A percentile compares a stretch with the other conserved stretches of the same genome.
These are phyloP conservation scores for Tolypocladium cylindrosporum DNA, from an alignment of 2,329 filamentous ascomycete genomes.

Conservation along the genomic window DNA sequence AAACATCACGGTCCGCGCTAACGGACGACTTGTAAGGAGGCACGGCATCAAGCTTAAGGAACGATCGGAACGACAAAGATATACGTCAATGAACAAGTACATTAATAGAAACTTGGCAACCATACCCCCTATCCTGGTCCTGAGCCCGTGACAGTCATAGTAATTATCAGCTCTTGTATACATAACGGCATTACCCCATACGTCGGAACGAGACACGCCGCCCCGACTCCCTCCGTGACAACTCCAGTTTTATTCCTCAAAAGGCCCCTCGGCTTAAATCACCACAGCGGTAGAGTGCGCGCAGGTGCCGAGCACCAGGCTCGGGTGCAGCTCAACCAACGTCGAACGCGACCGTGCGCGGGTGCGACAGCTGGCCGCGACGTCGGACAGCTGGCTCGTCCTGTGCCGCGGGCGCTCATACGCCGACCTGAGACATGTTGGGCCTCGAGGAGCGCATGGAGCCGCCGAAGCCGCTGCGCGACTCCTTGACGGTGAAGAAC, in stretches of 20 bases:
- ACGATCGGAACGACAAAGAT: neutral
- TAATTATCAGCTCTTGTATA: slow-evolving; percentile 6
- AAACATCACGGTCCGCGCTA: neutral
- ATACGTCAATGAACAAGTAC: neutral
- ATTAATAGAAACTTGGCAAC: neutral
- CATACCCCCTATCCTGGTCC: neutral
- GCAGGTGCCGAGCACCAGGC: neutral
- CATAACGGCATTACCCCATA: slow-evolving; percentile 11
- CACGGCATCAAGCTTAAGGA: neutral
- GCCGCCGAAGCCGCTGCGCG: slow-evolving; percentile 34
- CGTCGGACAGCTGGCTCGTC: neutral
- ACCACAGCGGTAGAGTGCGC: neutral
- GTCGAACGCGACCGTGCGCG: neutral
- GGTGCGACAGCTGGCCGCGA: neutral
- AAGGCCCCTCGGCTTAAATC: neutral
- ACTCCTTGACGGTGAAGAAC: slow-evolving; percentile 43
- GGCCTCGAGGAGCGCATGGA: slow-evolving; percentile 34
- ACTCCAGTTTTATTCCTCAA: neutral
- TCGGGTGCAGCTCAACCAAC: neutral
- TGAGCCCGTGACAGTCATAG: neutral
- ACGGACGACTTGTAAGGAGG: neutral
- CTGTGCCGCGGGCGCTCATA: slow-evolving; percentile 17
- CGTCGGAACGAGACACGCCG: slow-evolving; percentile 4
- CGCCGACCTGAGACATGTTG: slow-evolving; percentile 47
- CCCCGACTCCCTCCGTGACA: slow-evolving; percentile 2